Evolutionary conservation across 768 basidiomycete species (phyloP), one percentile per base, ranked within the genome.

Genomic region (Ramaria sp.): DNA sequence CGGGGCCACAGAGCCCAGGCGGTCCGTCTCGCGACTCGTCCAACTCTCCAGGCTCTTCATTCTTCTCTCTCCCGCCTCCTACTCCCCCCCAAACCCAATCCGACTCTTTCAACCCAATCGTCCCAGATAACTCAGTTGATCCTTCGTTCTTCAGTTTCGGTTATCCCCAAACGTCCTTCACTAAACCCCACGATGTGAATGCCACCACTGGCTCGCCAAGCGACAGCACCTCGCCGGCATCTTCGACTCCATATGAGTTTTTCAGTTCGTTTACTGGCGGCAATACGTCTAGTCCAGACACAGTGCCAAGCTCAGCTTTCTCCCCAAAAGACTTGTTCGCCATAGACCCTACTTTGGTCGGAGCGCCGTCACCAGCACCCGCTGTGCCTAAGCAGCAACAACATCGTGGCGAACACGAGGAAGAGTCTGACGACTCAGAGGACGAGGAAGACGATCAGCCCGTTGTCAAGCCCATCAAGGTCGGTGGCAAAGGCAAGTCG

Each of bases 321-420:
- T 63, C 63, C 3, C 63, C 63, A 62, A 51, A 71, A 65, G 52
- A 64, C 56, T 61, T 68, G 42, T 70, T 74, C 36, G 69, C 72
- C 44, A 89, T 90, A 64, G 84, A 90, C 65, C 87, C 88, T 0
- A 83, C 84, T 65, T 79, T 88, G 52, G 82, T 88, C 55, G 81
- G 74, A 38, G 83, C 84, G 0, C 83, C 83, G 3, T 65, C 81
- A 24, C 64, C 70, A 50, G 72, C 73, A 5, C 66, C 42, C 25
- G 44, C 43, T 15, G 25, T 18, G 36, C 42, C 30, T n/a, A 18
- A 50, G 15, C 48, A 8, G 20, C 56, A 41, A n/a, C 20, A 48
- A 30, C 39, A 25, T 41, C 44, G 37, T 30, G 25, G 30, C 10
- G 48, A 30, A 27, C 49, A 58, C 20, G 69, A 70, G 44, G 72